Percentiles rank a stretch among this genome's conserved stretches.
These are phyloP conservation scores for Coprinopsis cinerea DNA, from an alignment of 768 basidiomycete genomes.

Conservation along the genomic window DNA sequence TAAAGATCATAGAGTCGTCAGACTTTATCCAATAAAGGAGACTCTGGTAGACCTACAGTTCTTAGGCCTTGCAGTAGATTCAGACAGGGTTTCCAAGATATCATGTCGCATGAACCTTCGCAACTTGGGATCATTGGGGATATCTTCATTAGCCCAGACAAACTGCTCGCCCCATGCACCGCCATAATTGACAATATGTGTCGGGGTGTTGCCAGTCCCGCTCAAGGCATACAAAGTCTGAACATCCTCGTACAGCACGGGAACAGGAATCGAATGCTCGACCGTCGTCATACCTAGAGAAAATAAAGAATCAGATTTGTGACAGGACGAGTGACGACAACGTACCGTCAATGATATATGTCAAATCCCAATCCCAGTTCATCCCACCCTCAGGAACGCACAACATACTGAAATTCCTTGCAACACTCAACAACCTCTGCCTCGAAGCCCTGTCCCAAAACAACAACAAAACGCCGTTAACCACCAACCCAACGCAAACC, in stretches of 20 bases:
- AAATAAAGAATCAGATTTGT: not conserved
- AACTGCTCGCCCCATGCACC: constrained; percentile 62
- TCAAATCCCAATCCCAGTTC: constrained; percentile 76
- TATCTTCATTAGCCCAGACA: constrained; percentile 60
- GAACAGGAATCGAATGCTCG: constrained; percentile 64
- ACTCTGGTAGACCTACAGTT: constrained; percentile 52
- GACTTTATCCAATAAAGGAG: not conserved
- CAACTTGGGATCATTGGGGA: constrained; percentile 71
- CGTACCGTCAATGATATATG: constrained; percentile 72
- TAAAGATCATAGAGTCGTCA: constrained; percentile 17
- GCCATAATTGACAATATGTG: constrained; percentile 76
- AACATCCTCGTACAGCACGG: constrained; percentile 62
- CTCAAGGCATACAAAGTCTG: constrained; percentile 56
- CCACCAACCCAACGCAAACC: not conserved
- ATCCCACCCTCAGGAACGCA: constrained; percentile 76
- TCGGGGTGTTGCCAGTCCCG: constrained; percentile 69
- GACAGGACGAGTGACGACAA: not conserved
- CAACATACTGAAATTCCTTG: constrained; percentile 58
- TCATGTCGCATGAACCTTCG: constrained; percentile 62
- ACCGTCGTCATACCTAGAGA: constrained; percentile 66
- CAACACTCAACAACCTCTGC: constrained; percentile 57
- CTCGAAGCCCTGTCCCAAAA: constrained; percentile 50
- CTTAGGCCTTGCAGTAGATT: constrained; percentile 53
- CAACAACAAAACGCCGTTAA: not conserved
- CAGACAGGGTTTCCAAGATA: constrained; percentile 51